phyloP scores from a whole-genome alignment of 176 grass and related monocot genomes.

The Raddia guianensis region DNA sequence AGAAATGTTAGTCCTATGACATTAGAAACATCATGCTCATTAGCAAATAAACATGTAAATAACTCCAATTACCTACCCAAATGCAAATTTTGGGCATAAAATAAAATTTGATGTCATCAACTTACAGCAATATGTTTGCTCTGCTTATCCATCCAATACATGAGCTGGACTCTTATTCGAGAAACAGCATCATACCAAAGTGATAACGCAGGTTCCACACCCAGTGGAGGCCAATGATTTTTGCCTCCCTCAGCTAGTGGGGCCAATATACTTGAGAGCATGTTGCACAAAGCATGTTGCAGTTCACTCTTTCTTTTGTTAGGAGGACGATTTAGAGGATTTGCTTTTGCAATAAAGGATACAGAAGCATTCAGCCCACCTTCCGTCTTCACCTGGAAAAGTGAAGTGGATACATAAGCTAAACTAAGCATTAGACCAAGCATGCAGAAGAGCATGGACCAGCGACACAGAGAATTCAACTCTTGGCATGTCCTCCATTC shows the following conservation, averaged over 20 bases:
- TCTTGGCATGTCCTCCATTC: no score
- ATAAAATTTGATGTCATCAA: conserved; percentile 42
- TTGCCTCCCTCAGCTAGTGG: conserved; percentile 87
- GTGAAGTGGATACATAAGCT: conserved; percentile 9
- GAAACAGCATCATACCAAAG: conserved; percentile 94
- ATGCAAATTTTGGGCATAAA: neutral
- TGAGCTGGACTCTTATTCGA: conserved; percentile 87
- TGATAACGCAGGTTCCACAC: conserved; percentile 81
- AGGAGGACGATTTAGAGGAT: conserved; percentile 82
- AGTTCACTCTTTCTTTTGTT: conserved; percentile 97
- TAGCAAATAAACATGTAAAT: conserved; percentile 27
- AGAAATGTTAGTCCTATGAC: neutral
- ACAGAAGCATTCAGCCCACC: conserved; percentile 91
- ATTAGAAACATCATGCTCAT: conserved; percentile 12
- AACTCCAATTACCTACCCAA: neutral
- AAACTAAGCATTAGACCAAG: no score
- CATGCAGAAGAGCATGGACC: no score
- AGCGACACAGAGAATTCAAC: no score
- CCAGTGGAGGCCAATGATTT: conserved; percentile 86
- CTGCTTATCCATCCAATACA: conserved; percentile 97
- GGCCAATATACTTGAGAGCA: conserved; percentile 96
- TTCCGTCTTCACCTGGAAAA: conserved; percentile 78
- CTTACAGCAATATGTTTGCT: conserved; percentile 97
- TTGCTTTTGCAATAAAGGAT: conserved; percentile 97
- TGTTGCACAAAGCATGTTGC: conserved; percentile 96